These are phyloP conservation scores for Quambalaria eucalypti DNA, from an alignment of 1,284 basidiomycete species.

Conservation along the genomic window DNA sequence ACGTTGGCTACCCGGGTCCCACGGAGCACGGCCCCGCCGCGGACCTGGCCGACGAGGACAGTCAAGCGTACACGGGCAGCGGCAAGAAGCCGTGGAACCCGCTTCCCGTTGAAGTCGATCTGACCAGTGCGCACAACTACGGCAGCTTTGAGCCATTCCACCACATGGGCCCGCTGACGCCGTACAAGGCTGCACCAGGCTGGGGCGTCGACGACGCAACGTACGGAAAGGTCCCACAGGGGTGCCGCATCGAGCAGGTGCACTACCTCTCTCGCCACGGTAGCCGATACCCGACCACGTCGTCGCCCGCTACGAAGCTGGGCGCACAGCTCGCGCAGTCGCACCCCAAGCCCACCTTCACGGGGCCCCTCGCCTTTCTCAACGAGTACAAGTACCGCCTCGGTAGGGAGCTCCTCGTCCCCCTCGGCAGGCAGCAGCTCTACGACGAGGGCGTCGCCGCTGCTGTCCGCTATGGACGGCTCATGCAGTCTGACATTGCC, in stretches of 20 bases:
- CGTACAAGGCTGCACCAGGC: slow-evolving; percentile 32
- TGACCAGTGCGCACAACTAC: slow-evolving; percentile 16
- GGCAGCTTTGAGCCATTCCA: slow-evolving; percentile 29
- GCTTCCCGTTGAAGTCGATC: slow-evolving; percentile 31
- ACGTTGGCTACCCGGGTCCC: slow-evolving; percentile 37
- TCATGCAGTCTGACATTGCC: slow-evolving; percentile 12
- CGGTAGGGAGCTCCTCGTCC: slow-evolving; percentile 38
- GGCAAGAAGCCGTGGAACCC: slow-evolving; percentile 18
- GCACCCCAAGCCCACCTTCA: slow-evolving; percentile 17
- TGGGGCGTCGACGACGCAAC: slow-evolving; percentile 34
- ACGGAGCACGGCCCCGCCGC: slow-evolving; percentile 29
- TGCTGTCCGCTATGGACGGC: slow-evolving; percentile 5
- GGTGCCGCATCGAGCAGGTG: slow-evolving; percentile 31
- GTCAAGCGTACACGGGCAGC: slow-evolving; percentile 11
- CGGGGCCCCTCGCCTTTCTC: slow-evolving; percentile 31
- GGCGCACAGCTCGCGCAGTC: slow-evolving; percentile 4
- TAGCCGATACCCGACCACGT: slow-evolving; percentile 29
- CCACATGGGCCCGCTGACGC: slow-evolving; percentile 44
- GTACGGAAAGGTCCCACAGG: slow-evolving; percentile 13
- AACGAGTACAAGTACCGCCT: slow-evolving; percentile 32
- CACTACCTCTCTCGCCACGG: slow-evolving; percentile 44
- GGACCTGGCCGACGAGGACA: slow-evolving; percentile 35
- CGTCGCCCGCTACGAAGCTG: slow-evolving; percentile 4
- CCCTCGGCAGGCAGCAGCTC: slow-evolving; percentile 37
- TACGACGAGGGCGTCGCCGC: slow-evolving; percentile 9